Percentiles rank a stretch among this genome's conserved stretches.
Conservation (phyloP, 768 basidiomycete genomes). For the Polyporus arcularius region DNA sequence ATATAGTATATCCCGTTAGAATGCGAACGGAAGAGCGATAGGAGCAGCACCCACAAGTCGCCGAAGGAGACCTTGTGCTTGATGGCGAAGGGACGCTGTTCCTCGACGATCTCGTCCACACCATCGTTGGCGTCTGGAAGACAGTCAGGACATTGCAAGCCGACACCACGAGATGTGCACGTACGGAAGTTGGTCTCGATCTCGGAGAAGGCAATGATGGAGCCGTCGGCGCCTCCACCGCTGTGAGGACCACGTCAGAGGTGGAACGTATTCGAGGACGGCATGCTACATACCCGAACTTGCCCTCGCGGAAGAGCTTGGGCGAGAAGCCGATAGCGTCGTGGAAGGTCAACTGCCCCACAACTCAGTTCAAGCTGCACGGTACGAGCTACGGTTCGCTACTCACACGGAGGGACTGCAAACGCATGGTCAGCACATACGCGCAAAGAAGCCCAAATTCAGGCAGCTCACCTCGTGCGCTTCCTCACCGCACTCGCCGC, state of each 20-base stretch:
- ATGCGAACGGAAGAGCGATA: not conserved
- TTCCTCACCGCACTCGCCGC: slow-evolving; percentile 17
- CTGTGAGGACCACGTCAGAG: slow-evolving; percentile 2
- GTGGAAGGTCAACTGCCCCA: slow-evolving; percentile 29
- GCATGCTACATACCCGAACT: slow-evolving; percentile 9
- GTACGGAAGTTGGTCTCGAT: slow-evolving; percentile 36
- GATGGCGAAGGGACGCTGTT: slow-evolving; percentile 36
- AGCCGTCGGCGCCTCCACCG: slow-evolving; percentile 40
- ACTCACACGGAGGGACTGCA: slow-evolving; percentile 4
- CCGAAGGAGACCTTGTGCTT: slow-evolving; percentile 41
- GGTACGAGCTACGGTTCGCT: not conserved
- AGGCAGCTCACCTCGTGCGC: slow-evolving; percentile 8
- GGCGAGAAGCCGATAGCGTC: slow-evolving; percentile 27
- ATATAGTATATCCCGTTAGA: not conserved
- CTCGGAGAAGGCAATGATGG: slow-evolving; percentile 44
- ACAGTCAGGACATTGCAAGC: not conserved
- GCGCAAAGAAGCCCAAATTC: not conserved
- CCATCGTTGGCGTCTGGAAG: slow-evolving; percentile 28
- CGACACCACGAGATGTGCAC: not conserved
- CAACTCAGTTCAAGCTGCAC: too few species aligned
- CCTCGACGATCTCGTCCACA: slow-evolving; percentile 41
- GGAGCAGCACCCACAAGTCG: slow-evolving; percentile 43
- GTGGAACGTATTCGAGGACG: not conserved
- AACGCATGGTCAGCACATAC: not conserved
- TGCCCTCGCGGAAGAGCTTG: slow-evolving; percentile 12